These are phyloP conservation scores for Talaromyces ruber DNA, from an alignment of 495 filamentous ascomycete species.

Conservation along the genomic window DNA sequence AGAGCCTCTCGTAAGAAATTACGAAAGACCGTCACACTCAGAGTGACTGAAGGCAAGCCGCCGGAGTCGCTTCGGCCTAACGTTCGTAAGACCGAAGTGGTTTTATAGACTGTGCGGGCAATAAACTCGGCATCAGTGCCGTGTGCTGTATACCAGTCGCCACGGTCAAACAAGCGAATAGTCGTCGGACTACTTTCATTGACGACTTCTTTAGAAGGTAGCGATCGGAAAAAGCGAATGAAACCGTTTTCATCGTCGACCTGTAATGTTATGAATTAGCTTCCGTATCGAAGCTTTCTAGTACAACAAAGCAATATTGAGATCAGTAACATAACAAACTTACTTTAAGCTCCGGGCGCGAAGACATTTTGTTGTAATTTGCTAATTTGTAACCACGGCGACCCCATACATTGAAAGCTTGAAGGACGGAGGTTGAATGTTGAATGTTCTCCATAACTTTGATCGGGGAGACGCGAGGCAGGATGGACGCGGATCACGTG, in stretches of 20 bases:
- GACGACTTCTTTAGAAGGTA: constrained; percentile 60
- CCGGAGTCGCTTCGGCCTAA: constrained; percentile 74
- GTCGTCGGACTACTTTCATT: constrained; percentile 35
- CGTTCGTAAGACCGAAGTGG: constrained; percentile 87
- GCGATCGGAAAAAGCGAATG: constrained; percentile 84
- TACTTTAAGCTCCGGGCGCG: constrained; percentile 86
- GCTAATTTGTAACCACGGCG: not conserved
- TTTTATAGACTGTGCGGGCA: constrained; percentile 91
- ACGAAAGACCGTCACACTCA: constrained; percentile 87
- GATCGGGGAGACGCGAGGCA: constrained; percentile 17
- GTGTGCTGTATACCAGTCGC: constrained; percentile 92
- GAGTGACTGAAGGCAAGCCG: constrained; percentile 83
- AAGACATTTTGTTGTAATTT: constrained; percentile 57
- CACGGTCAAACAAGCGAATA: constrained; percentile 86
- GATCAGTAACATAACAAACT: constrained; percentile 5
- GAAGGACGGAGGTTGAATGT: not conserved
- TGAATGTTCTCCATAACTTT: not conserved
- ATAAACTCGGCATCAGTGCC: constrained; percentile 90
- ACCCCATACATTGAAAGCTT: not conserved
- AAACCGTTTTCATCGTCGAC: constrained; percentile 95
- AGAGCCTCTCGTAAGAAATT: constrained; percentile 94
- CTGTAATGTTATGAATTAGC: constrained; percentile 29
- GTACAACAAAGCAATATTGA: not conserved
- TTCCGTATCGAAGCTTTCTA: not conserved
- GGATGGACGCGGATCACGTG: constrained; percentile 28